These are phyloP conservation scores for Aquanectria penicillioides DNA, from an alignment of 2,329 filamentous ascomycete species.

Conservation along the genomic window DNA sequence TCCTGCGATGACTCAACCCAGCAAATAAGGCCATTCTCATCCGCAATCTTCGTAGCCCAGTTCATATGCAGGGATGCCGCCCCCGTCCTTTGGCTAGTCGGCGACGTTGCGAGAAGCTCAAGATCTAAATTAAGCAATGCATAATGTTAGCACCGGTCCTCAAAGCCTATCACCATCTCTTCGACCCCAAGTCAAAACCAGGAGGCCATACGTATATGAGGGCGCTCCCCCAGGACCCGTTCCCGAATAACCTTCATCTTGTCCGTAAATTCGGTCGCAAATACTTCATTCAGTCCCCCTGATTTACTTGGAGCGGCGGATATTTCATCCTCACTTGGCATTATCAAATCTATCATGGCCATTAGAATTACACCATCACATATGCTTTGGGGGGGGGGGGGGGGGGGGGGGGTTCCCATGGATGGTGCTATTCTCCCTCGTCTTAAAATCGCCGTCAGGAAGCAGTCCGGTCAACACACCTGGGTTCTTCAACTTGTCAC, in stretches of 20 bases:
- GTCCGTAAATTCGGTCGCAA: background rate
- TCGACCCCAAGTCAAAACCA: background rate
- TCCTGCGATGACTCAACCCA: background rate
- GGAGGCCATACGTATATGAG: conserved; percentile 1
- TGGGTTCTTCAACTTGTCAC: background rate
- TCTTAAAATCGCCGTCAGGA: background rate
- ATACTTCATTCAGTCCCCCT: background rate
- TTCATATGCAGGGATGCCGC: conserved; percentile 5
- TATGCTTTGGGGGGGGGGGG: no score
- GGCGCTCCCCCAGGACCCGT: background rate
- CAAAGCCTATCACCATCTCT: fast-evolving
- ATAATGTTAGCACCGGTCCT: no score
- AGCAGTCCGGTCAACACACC: background rate
- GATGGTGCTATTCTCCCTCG: no score
- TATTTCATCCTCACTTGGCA: background rate
- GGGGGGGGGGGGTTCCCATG: no score
- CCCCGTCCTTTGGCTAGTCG: background rate
- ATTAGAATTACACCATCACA: no score
- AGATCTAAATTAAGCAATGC: background rate
- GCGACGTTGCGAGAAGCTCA: background rate
- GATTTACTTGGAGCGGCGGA: background rate
- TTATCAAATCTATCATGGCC: background rate
- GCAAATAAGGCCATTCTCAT: background rate
- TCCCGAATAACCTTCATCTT: background rate
- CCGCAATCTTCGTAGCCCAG: conserved; percentile 2